Conservation (phyloP, 192 early-diverging fungal genomes). For the Rhizophagus clarus region DNA sequence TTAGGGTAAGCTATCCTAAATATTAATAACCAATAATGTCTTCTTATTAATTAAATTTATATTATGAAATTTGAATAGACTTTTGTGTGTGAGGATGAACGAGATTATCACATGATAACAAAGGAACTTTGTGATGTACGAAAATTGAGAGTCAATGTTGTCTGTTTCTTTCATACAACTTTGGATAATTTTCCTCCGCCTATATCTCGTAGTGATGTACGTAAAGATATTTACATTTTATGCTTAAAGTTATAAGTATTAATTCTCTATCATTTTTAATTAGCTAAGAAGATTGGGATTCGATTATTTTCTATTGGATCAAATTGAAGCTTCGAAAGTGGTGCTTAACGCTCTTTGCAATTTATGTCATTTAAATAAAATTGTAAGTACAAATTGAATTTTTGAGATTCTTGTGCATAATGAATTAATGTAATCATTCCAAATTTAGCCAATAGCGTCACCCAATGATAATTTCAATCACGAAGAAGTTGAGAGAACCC, state of each 20-base stretch:
- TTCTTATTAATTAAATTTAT: not conserved
- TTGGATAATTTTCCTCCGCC: constrained; percentile 42
- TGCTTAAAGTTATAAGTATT: not conserved
- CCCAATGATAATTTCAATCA: constrained; percentile 8
- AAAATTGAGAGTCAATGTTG: constrained; percentile 63
- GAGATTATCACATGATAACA: constrained; percentile 77
- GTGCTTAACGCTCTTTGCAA: constrained; percentile 69
- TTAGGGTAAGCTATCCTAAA: not conserved
- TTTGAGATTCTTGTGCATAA: not conserved
- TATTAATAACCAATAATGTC: not conserved
- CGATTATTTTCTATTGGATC: constrained; percentile 74
- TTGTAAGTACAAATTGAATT: constrained; percentile 39
- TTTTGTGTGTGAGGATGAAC: constrained; percentile 76
- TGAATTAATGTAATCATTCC: not conserved
- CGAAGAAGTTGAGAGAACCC: constrained; percentile 12
- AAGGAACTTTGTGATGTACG: constrained; percentile 62
- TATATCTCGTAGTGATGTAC: constrained; percentile 33
- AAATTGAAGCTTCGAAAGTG: constrained; percentile 69
- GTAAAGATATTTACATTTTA: not conserved
- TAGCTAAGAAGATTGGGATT: constrained; percentile 67
- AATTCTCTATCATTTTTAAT: not conserved
- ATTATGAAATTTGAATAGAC: constrained; percentile 47
- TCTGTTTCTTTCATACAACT: constrained; percentile 42
- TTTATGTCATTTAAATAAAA: constrained; percentile 57
- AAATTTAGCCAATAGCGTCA: constrained; percentile 37